phyloP scores from a whole-genome alignment of 768 basidiomycete genomes.

The Tricholoma terreum region DNA sequence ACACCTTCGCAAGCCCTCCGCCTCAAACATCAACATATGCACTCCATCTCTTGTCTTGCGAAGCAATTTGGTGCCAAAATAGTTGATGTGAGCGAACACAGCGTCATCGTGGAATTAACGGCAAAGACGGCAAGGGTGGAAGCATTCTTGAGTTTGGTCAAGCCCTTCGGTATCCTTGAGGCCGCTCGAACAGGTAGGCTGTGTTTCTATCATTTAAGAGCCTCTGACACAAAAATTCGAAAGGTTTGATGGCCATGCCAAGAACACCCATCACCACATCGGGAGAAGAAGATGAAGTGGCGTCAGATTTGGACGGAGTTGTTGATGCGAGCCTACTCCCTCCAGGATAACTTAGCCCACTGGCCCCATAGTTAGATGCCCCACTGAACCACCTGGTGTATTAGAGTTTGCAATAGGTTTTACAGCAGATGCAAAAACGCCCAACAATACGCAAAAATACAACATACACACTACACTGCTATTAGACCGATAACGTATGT shows the following conservation, averaged over 20 bases:
- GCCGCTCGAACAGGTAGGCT: conserved; percentile 83
- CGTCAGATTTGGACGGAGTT: conserved; percentile 39
- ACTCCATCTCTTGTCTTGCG: conserved; percentile 81
- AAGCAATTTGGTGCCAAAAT: conserved; percentile 89
- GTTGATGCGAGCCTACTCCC: conserved; percentile 92
- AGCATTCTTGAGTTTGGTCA: conserved; percentile 86
- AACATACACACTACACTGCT: conserved; percentile 13
- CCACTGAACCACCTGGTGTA: not conserved
- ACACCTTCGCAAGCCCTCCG: conserved; percentile 86
- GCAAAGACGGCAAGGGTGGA: conserved; percentile 91
- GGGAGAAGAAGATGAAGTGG: conserved; percentile 30
- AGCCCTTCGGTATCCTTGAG: conserved; percentile 95
- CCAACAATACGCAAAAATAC: conserved; percentile 8
- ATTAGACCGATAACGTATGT: conserved; percentile 9
- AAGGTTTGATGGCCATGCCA: conserved; percentile 98
- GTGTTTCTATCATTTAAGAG: not conserved
- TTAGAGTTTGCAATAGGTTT: not conserved
- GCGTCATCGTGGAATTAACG: conserved; percentile 91
- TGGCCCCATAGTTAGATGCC: not conserved
- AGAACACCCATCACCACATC: conserved; percentile 75
- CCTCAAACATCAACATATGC: conserved; percentile 84
- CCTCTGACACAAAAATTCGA: not conserved
- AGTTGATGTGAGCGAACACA: conserved; percentile 93
- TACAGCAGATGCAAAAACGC: conserved; percentile 3
- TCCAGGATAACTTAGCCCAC: conserved; percentile 64